Base-by-base conservation (phyloP, 139 green algal species). In the Coelastrella sp. region DNA sequence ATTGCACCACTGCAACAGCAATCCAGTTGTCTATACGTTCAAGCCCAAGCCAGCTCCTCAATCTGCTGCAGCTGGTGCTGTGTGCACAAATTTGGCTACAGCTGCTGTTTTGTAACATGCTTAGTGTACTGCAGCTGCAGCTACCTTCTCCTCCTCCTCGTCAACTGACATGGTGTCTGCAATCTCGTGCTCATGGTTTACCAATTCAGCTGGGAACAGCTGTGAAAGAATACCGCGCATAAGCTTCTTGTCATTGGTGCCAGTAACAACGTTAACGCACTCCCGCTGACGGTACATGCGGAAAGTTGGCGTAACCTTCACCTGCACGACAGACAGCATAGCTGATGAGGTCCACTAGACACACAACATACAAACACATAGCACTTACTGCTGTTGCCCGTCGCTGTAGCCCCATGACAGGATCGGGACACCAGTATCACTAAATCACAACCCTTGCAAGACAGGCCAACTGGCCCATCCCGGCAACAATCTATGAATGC, bases 281-380 rank as follows among this genome's bases (percentile, higher is more conserved):
- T 94, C 78, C 7, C 84, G 47, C 83, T 92, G 73, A 3, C 95
- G 89, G 89, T 95, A 98, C 59, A 98, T 54, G 65, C 93, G 83
- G 81, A 97, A 97, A 17, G 95, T 96, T 32, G 96, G 96, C 4
- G 96, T 97, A 14, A 94, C 94, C 74, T 92, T 76, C 13, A 87
- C 64, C 81, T 87, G 61, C 68, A 76, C n/a, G 68, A 76, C 14
- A 76, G 17, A 61, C 5, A 79, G 6, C 60, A 77, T 80, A 20
- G 3, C 11, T 47, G 32, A 47, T 47, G 32, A 47, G 32, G 32
- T 47, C 32, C 32, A 47, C 32, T 47, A 47, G 32, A 47, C 32
- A 47, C 32, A 47, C 32, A 47, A 47, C 32, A 47, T 47, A 47
- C 32, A 47, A 47, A 47, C 32, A 47, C 32, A 47, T 47, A 47